Percentiles rank a stretch among this genome's conserved stretches.
Evolutionary conservation across 2,329 filamentous ascomycete genomes (phyloP).

Genomic region (Venturia aucupariae): DNA sequence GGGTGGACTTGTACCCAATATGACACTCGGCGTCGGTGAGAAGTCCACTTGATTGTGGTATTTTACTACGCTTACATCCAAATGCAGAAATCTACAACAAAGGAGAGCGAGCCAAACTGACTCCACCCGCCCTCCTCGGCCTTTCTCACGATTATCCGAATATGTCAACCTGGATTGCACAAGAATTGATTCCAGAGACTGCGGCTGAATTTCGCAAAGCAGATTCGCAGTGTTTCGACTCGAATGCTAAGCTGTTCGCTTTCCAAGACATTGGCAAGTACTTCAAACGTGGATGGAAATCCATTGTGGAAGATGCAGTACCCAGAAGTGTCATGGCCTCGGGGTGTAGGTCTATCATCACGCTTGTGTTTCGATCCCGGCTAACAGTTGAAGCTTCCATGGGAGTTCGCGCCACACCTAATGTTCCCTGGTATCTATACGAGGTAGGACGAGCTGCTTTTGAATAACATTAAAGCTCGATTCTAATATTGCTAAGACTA

Average conservation of each 20-base stretch:
- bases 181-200: conserved; percentile 8
- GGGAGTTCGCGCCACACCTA: conserved; percentile 2
- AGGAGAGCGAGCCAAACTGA: not conserved
- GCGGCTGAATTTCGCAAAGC: conserved; percentile 12
- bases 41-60: conserved; percentile 24
- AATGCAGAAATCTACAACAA: not conserved
- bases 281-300: conserved; percentile 9
- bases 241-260: not conserved
- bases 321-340: not conserved
- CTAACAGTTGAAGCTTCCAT: conserved; percentile 4
- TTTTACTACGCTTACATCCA: not conserved
- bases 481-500: conserved; percentile 4
- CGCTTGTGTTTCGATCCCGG: not conserved
- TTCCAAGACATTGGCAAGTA: conserved; percentile 1
- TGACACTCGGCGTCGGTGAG: conserved; percentile 28
- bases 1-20: conserved; percentile 39
- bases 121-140: not conserved
- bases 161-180: conserved; percentile 8
- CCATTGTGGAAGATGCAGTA: not conserved
- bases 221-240: conserved; percentile 5
- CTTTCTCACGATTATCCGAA: conserved; percentile 13
- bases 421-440: conserved; percentile 13
- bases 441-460: not conserved
- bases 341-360: not conserved
- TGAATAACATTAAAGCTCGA: not conserved